Percentiles rank a stretch among this genome's conserved stretches.
Evolutionary conservation across 202 grass and related monocot species (phyloP).

Genomic region (Eragrostis tef): DNA sequence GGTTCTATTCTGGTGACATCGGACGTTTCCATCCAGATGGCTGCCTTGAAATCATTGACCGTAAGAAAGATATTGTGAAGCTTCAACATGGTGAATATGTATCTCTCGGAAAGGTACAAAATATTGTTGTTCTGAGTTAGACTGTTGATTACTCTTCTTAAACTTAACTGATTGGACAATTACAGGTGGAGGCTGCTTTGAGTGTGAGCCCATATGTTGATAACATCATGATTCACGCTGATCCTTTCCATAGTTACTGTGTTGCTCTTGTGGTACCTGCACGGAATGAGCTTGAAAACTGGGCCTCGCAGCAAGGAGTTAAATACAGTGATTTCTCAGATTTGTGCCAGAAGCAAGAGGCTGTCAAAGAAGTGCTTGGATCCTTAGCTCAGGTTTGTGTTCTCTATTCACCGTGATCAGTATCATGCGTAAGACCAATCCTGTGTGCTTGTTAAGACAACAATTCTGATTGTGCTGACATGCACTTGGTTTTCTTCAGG

Average conservation of each 20-base stretch:
- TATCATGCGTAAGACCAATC: not conserved
- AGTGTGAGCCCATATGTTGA: conserved; percentile 74
- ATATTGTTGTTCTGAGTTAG: conserved; percentile 38
- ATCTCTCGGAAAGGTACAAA: conserved; percentile 79
- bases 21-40: conserved; percentile 85
- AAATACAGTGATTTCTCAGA: conserved; percentile 56
- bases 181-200: conserved; percentile 78
- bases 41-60: conserved; percentile 92
- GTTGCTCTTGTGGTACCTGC: conserved; percentile 76
- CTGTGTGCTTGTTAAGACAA: not conserved
- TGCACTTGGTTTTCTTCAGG: conserved; percentile 55
- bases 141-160: conserved; percentile 37
- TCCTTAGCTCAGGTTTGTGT: conserved; percentile 68
- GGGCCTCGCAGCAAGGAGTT: conserved; percentile 67
- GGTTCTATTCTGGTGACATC: conserved; percentile 92
- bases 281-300: conserved; percentile 63
- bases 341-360: conserved; percentile 76
- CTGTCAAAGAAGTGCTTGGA: conserved; percentile 75
- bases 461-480: conserved; percentile 4
- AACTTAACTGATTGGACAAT: conserved; percentile 41
- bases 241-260: conserved; percentile 83
- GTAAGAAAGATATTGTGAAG: conserved; percentile 96
- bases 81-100: conserved; percentile 96
- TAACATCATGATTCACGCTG: conserved; percentile 83
- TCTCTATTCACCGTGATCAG: conserved; percentile 20